phyloP scores from a whole-genome alignment of 495 filamentous ascomycete genomes.

The Penicillium simplicissimum region DNA sequence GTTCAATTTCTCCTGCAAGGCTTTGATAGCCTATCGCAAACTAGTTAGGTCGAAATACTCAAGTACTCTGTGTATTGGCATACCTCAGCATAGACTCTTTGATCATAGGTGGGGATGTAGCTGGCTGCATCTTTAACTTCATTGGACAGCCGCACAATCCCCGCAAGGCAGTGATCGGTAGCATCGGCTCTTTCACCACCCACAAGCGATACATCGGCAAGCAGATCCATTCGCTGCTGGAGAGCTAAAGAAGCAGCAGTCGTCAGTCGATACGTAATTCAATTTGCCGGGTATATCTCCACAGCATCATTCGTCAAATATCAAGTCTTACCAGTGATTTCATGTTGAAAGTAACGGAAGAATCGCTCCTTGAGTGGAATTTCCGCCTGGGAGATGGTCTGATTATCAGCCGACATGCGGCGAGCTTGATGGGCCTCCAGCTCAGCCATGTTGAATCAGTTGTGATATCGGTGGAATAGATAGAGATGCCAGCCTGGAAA shows the following conservation, averaged over 20 bases:
- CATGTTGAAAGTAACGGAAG: constrained; percentile 75
- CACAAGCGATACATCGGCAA: constrained; percentile 51
- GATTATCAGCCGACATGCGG: constrained; percentile 44
- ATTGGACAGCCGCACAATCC: constrained; percentile 65
- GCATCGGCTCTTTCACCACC: constrained; percentile 62
- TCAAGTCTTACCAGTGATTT: constrained; percentile 59
- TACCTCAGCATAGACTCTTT: constrained; percentile 72
- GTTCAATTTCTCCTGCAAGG: constrained; percentile 63
- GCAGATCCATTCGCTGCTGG: constrained; percentile 60
- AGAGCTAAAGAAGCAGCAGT: constrained; percentile 43
- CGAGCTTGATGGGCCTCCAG: constrained; percentile 32
- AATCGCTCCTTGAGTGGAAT: constrained; percentile 68
- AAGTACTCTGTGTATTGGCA: not conserved
- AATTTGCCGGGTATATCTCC: not conserved
- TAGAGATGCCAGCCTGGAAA: not conserved
- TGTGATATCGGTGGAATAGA: not conserved
- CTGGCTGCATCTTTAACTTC: constrained; percentile 68
- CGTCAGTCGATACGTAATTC: not conserved
- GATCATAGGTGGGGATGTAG: constrained; percentile 75
- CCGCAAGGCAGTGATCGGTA: constrained; percentile 66
- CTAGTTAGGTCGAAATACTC: not conserved
- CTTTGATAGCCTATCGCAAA: constrained; percentile 60
- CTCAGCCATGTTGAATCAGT: constrained; percentile 33
- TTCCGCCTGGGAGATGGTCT: constrained; percentile 43
- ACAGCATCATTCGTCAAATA: not conserved